phyloP scores from a whole-genome alignment of 2,329 filamentous ascomycete genomes.

The Arthrobotrys conoides region DNA sequence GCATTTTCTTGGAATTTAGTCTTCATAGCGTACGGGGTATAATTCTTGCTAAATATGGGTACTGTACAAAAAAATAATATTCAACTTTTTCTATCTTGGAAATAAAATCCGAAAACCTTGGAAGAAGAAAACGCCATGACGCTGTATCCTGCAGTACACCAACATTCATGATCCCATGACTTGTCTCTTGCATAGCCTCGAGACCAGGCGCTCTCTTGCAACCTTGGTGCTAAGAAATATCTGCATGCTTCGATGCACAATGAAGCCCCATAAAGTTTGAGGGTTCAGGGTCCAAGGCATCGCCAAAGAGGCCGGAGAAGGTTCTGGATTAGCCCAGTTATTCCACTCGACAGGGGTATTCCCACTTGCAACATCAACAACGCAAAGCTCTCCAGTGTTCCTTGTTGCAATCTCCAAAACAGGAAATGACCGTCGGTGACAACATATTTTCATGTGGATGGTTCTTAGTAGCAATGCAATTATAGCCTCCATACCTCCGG shows the following conservation, averaged over 20 bases:
- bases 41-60: slow-evolving; percentile 33
- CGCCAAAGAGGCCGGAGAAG: slow-evolving; percentile 24
- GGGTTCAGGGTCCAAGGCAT: slow-evolving; percentile 12
- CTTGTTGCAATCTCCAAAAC: slow-evolving; percentile 61
- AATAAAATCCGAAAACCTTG: slow-evolving; percentile 25
- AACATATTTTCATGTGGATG: slow-evolving; percentile 22
- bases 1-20: slow-evolving; percentile 27
- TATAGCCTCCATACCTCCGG: slow-evolving; percentile 19
- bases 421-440: slow-evolving; percentile 50
- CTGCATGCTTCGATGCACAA: slow-evolving; percentile 17
- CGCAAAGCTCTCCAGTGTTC: slow-evolving; percentile 13
- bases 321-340: slow-evolving; percentile 26
- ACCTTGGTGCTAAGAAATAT: slow-evolving; percentile 19
- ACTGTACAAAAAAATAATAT: slow-evolving; percentile 39
- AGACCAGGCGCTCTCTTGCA: too few species aligned
- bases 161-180: slow-evolving; percentile 27
- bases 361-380: slow-evolving; percentile 53
- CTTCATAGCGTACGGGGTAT: slow-evolving; percentile 39
- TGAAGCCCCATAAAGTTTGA: slow-evolving; percentile 11
- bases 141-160: slow-evolving; percentile 32
- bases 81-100: slow-evolving; percentile 14
- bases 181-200: too few species aligned
- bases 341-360: slow-evolving; percentile 15
- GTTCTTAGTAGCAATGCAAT: background rate
- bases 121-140: slow-evolving; percentile 43